Conservation (phyloP, 768 basidiomycete species). For the Wakefieldia striispora region DNA sequence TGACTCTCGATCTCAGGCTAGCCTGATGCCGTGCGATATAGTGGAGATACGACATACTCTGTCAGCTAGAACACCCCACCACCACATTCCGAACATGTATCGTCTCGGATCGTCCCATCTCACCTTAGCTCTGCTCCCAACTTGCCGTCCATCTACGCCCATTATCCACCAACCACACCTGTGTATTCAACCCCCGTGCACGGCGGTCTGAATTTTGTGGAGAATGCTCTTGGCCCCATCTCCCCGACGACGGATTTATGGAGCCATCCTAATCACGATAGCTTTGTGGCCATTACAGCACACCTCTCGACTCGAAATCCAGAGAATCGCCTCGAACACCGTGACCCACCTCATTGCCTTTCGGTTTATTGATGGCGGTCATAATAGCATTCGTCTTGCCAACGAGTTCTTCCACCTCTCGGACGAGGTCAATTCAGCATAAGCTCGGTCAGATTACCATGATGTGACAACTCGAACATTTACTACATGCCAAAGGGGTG, state of each 20-base stretch:
- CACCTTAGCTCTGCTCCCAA: too few species aligned
- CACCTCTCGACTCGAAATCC: background rate
- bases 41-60: too few species aligned
- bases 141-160: too few species aligned
- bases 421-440: background rate
- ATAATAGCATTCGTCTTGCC: background rate
- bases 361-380: background rate
- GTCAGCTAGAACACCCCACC: too few species aligned
- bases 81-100: too few species aligned
- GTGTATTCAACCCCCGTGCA: too few species aligned
- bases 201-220: too few species aligned
- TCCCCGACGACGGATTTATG: constrained; percentile 1
- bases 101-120: too few species aligned
- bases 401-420: too few species aligned
- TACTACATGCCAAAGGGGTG: background rate
- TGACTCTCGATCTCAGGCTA: too few species aligned
- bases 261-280: background rate
- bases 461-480: background rate
- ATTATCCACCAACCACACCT: too few species aligned
- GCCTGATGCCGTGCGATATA: too few species aligned
- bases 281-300: constrained; percentile 3
- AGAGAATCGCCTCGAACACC: background rate
- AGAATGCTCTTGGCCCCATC: constrained; percentile 5
- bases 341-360: background rate
- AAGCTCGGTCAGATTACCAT: background rate